Evolutionary conservation across 2,329 filamentous ascomycete species (phyloP), one percentile per base, ranked within the genome.

Genomic region (Sporothrix dimorphospora): DNA sequence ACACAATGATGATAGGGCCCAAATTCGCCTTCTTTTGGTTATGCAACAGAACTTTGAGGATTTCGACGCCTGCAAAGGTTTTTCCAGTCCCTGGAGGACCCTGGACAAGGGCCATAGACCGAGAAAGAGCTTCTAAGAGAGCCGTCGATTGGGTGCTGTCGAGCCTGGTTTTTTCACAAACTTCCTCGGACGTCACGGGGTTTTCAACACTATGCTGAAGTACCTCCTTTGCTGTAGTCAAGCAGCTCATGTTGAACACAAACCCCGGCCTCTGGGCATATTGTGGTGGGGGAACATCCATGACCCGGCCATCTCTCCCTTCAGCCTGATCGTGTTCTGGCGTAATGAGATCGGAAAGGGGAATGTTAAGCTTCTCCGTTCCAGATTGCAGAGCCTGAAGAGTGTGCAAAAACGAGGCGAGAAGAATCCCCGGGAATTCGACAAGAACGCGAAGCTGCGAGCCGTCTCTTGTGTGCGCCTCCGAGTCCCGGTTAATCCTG

Each of bases 81-180:
- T 93, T 93, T 0, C 91, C 91, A 0, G 91, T 93, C 0, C 91
- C 91, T 0, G 91, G 91, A 0, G 91, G 91, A 0, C 91, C 91
- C 80, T 93, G 90, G 12, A 92, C 90, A 4, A 92, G 81, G 1
- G 88, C 85, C 9, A 91, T 78, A 45, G 84, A 83, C 0, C 84
- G 82, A 0, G 81, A 83, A 0, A 92, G 79, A 2, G 87, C 83
- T 21, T 84, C 80, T 0, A 90, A 74, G 0, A 92, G 78, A 1
- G 89, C 88, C 4, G 75, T 72, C 4, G 85, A 84, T 73, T 88
- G 85, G 0, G 83, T 84, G 0, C 76, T 71, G 74, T 92, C 90
- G 0, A 92, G 83, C 0, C 78, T 81, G 0, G 87, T 84, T 16
- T 78, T 76, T 0, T 77, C 59, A 3, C 76, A 73, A 3, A 85